Base-by-base conservation (phyloP, 2,329 filamentous ascomycete species). In the Epichloe sp. region DNA sequence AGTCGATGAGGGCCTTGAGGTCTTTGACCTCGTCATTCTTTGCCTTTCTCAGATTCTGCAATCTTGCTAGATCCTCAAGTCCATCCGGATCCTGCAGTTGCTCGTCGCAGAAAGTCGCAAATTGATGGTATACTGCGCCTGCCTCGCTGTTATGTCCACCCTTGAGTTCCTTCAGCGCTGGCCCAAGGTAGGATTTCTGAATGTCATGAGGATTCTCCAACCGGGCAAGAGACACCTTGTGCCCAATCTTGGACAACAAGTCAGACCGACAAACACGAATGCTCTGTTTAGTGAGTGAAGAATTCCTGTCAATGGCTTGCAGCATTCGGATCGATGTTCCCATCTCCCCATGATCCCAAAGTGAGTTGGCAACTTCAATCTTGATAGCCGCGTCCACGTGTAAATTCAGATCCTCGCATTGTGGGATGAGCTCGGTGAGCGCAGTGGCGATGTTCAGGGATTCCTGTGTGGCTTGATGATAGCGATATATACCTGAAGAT, bases 271-370 rank as follows among this genome's bases (percentile, higher is more conserved):
- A 88, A 34, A 95, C 77, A 2, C 76, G 69, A 44, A 95, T 80
- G 1, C 79, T 79, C 63, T 94, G 86, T 52, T 78, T 80, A 50
- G 79, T 79, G 2, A 87, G 66, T 31, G 80, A 75, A 40, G 75
- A 72, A 48, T 79, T 74, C 42, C 57, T 60, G 50, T 85, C 78
- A 11, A 96, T 76, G 43, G 80, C 77, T 60, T 91, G 85, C 19
- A 97, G 78, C 77, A 97, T 90, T 38, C 83, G 79, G 53, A 98
- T 95, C 0, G 93, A 95, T 0, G 87, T 81, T 19, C 84, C 80
- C 72, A 88, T 87, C 65, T 98, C 91, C 12, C 89, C 89, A 63
- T 95, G 86, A 55, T 94, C 88, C 91, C 93, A 98, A 1, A 98
- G 72, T 6, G 94, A 88, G 60, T 86, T 88, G 11, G 94, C 90